These are phyloP conservation scores for Monosporascus sp. DNA, from an alignment of 2,329 filamentous ascomycete genomes.

Conservation along the genomic window DNA sequence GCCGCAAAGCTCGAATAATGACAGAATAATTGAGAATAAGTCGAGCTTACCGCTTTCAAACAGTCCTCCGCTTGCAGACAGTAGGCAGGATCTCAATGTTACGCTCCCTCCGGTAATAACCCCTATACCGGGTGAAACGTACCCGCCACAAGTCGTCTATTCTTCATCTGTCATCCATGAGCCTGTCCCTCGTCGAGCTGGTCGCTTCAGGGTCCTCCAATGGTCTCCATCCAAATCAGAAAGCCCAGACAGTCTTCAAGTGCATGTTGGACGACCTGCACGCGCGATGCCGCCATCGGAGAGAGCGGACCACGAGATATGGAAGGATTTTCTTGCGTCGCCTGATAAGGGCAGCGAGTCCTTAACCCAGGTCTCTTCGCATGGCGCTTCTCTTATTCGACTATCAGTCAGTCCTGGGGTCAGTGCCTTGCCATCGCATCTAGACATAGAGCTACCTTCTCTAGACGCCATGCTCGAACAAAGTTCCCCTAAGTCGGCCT, in stretches of 20 bases:
- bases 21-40: background rate
- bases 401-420: background rate
- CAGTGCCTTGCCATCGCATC: background rate
- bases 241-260: slow-evolving; percentile 18
- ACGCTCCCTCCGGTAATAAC: background rate
- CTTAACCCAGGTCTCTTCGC: background rate
- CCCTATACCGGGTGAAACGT: background rate
- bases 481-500: background rate
- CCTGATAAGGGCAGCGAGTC: slow-evolving; percentile 1
- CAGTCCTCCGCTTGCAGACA: background rate
- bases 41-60: background rate
- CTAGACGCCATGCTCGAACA: background rate
- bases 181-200: slow-evolving; percentile 18
- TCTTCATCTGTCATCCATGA: slow-evolving; percentile 20
- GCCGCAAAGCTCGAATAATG: background rate
- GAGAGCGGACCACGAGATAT: slow-evolving; percentile 15
- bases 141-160: slow-evolving; percentile 11
- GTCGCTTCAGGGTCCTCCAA: slow-evolving; percentile 13
- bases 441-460: background rate
- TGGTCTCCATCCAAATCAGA: slow-evolving; percentile 21
- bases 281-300: slow-evolving; percentile 13
- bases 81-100: background rate
- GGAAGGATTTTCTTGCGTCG: slow-evolving; percentile 14
- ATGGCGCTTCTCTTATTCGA: background rate
- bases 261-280: slow-evolving; percentile 18